Conservation (phyloP, 202 grass and related monocot species). For the Digitaria exilis region DNA sequence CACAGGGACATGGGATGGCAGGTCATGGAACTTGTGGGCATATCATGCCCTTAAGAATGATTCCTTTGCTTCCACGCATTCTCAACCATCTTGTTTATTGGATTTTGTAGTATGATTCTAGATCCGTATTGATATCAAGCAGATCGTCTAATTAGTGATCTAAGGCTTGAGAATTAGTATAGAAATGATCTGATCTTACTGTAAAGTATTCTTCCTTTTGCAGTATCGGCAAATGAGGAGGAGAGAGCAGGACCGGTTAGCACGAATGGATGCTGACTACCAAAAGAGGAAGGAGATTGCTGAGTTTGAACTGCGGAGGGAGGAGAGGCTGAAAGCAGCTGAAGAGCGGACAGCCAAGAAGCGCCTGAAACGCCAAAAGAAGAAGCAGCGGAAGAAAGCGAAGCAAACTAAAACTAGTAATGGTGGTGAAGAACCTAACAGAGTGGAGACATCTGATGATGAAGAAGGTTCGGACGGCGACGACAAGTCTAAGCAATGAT, state of each 20-base stretch:
- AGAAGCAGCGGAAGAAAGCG: constrained; percentile 71
- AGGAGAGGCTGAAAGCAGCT: constrained; percentile 80
- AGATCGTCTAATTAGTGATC: background rate
- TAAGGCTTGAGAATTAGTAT: background rate
- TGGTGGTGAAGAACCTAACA: constrained; percentile 37
- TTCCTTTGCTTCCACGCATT: constrained; percentile 1
- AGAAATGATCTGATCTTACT: background rate
- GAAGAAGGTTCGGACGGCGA: constrained; percentile 45
- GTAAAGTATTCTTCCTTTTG: constrained; percentile 22
- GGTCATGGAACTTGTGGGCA: background rate
- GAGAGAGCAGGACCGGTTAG: constrained; percentile 79
- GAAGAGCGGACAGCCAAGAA: constrained; percentile 2
- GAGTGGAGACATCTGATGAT: constrained; percentile 43
- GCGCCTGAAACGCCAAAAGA: constrained; percentile 48
- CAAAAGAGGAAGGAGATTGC: constrained; percentile 70
- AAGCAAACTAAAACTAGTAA: constrained; percentile 48
- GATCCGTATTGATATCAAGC: background rate
- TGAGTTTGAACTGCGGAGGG: constrained; percentile 75
- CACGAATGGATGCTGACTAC: constrained; percentile 81
- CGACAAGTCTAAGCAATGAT: constrained; percentile 23
- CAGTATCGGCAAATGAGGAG: constrained; percentile 97
- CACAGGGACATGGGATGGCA: background rate
- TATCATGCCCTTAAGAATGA: background rate
- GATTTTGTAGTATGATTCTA: background rate
- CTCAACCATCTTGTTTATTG: constrained; percentile 19